Evolutionary conservation across 192 early-diverging fungal genomes (phyloP).

Genomic region (Dissophora globulifera): DNA sequence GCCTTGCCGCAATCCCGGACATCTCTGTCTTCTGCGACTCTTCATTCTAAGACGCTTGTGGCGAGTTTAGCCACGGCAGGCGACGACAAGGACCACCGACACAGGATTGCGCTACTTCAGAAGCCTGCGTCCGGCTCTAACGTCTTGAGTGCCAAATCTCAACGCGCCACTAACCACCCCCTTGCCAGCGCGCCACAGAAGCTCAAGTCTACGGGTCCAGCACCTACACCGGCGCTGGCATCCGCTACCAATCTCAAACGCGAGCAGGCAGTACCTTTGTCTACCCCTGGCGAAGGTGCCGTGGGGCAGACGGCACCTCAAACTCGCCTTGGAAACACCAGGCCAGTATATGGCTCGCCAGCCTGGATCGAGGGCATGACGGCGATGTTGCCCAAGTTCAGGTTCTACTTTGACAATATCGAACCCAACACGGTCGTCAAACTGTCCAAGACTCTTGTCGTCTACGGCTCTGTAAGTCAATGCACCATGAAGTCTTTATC

Average conservation of each 20-base stretch:
- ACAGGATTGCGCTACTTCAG: conserved; percentile 17
- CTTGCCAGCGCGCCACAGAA: neutral
- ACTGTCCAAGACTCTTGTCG: conserved; percentile 11
- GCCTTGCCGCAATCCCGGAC: neutral
- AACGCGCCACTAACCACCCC: neutral
- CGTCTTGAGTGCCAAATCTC: neutral
- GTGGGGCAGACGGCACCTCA: neutral
- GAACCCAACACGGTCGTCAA: conserved; percentile 1
- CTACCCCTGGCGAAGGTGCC: neutral
- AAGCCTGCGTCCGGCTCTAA: neutral
- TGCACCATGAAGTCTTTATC: no score
- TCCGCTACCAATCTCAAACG: neutral
- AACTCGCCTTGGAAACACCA: conserved; percentile 2
- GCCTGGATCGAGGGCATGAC: conserved; percentile 15
- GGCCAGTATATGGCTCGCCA: conserved; percentile 9
- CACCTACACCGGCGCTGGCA: neutral
- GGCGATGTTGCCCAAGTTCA: conserved; percentile 15
- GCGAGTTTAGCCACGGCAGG: neutral
- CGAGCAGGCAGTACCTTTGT: neutral
- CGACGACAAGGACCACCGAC: conserved; percentile 10
- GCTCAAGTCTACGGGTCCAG: neutral
- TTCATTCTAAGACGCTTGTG: neutral
- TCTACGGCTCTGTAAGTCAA: conserved; percentile 24
- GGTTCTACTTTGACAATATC: conserved; percentile 35
- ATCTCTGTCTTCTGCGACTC: neutral